Evolutionary conservation across 768 basidiomycete species (phyloP), one percentile per base, ranked within the genome.

Genomic region (Leccinum obscurum): DNA sequence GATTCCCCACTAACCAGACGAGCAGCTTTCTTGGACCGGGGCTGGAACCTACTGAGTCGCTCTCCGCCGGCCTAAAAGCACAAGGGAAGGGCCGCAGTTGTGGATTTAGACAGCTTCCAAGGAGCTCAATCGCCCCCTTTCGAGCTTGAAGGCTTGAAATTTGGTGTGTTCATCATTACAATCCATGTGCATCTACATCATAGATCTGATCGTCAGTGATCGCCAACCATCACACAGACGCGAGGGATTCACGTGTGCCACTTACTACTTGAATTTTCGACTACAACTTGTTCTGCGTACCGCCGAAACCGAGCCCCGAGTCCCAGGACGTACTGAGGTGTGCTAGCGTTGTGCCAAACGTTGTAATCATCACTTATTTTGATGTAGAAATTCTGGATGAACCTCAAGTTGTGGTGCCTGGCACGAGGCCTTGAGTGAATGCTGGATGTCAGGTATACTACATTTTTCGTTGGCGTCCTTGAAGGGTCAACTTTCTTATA

Each of bases 141-240:
- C 15, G 7, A 41, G n/a, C 20, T 30, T 15, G 26, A 35, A 34
- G 14, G 46, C 8, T 48, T 48, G 22, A 24, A 22, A 13, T 15
- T 37, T 26, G 28, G 14, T 53, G 9, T 2, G 30, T 49, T 15
- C n/a, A 34, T 17, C 22, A 15, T 48, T 41, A 20, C 22, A 26
- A 22, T 53, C 35, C 35, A 48, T 15, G 28, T 26, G 52, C 41
- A 32, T 17, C 46, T 34, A 5, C 22, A 44, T 39, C 51, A 13
- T 32, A 28, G 35, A 55, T 54, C 26, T 39, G n/a, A 55, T 64
- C 34, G 14, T 58, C 22, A 64, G 28, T 28, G 24, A 30, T 51
- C 13, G 2, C 20, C 24, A 39, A 17, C 8, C 8, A 14, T 24
- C 34, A 26, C 26, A 26, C 26, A 26, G 26, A 26, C 26, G 26